phyloP scores from a whole-genome alignment of 306 rosid species.

The Prunus mume region DNA sequence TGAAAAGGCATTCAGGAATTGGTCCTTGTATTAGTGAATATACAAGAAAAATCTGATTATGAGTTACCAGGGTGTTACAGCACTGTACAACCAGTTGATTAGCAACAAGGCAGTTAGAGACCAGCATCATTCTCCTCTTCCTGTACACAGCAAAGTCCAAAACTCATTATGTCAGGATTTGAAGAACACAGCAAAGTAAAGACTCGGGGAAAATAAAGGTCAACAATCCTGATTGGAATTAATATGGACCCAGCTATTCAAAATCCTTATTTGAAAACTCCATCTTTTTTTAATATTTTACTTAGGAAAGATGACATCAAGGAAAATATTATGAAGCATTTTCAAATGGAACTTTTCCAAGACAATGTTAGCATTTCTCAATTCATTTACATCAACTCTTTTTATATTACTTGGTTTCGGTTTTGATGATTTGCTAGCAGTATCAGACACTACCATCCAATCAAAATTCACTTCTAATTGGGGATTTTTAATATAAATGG shows the following conservation, averaged over 20 bases:
- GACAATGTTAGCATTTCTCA: not conserved
- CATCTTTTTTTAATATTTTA: not conserved
- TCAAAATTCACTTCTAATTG: not conserved
- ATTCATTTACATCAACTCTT: not conserved
- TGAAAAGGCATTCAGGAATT: constrained; percentile 7
- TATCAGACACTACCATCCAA: not conserved
- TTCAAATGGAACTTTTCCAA: not conserved
- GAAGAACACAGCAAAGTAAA: not conserved
- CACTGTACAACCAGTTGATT: constrained; percentile 62
- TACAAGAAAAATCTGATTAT: constrained; percentile 33
- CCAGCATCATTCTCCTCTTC: constrained; percentile 29
- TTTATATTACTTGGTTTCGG: not conserved
- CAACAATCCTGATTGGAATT: not conserved
- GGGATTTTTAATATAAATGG: not conserved
- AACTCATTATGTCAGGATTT: not conserved
- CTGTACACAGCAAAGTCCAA: constrained; percentile 30
- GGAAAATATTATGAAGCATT: not conserved
- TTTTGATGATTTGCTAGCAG: not conserved
- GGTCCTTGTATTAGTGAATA: constrained; percentile 28
- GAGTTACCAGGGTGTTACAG: constrained; percentile 40
- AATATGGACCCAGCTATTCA: not conserved
- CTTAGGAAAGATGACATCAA: not conserved
- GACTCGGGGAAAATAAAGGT: not conserved
- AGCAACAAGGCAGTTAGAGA: constrained; percentile 32
- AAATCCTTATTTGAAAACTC: not conserved